Percentiles rank a stretch among this genome's conserved stretches.
Conservation (phyloP, 306 rosid genomes). For the Ceratonia siliqua region DNA sequence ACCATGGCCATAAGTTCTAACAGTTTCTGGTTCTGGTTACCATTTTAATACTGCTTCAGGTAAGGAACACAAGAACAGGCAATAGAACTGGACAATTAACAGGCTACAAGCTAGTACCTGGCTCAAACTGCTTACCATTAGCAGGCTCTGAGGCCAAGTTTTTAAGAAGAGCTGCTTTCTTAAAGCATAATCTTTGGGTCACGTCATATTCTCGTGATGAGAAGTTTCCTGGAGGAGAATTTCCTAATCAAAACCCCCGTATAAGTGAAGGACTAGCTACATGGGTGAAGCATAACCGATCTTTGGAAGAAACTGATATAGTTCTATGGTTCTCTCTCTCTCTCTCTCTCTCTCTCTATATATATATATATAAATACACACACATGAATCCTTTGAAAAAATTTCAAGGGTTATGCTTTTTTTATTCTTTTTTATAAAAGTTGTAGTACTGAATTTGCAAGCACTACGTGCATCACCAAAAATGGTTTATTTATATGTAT, state of each 20-base stretch:
- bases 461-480: not conserved
- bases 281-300: conserved; percentile 72
- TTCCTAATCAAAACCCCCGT: conserved; percentile 87
- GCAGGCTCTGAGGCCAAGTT: conserved; percentile 85
- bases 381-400: not conserved
- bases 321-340: conserved; percentile 63
- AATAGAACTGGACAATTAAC: conserved; percentile 83
- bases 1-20: not conserved
- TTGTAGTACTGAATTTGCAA: not conserved
- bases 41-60: conserved; percentile 44
- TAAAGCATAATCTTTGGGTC: conserved; percentile 89
- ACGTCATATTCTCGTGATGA: conserved; percentile 61
- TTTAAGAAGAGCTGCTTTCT: conserved; percentile 81
- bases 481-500: not conserved
- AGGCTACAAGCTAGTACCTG: conserved; percentile 84
- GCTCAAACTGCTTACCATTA: conserved; percentile 74
- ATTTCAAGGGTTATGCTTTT: not conserved
- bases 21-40: not conserved
- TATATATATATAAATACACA: not conserved
- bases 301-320: conserved; percentile 71
- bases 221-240: conserved; percentile 82
- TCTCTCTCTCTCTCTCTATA: conserved; percentile 11
- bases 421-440: not conserved
- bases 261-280: conserved; percentile 72
- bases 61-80: conserved; percentile 69